phyloP scores from a whole-genome alignment of 106 monocot genomes.

The Dendrobium catenatum region DNA sequence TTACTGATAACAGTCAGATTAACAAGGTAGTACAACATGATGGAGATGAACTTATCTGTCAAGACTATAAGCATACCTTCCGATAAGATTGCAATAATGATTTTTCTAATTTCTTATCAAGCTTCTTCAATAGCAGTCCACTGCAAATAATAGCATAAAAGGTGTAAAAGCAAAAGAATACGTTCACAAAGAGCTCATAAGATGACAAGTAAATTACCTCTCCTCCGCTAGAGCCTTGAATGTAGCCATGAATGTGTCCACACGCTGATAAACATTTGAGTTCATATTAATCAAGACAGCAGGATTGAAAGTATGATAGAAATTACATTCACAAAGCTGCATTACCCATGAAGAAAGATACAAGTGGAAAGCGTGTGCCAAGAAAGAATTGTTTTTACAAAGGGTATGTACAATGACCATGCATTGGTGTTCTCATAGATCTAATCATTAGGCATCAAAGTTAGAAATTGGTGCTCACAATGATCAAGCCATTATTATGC shows the following conservation, averaged over 20 bases:
- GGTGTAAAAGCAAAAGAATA: background rate
- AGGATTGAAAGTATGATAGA: background rate
- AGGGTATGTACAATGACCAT: background rate
- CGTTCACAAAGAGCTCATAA: background rate
- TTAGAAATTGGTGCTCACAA: background rate
- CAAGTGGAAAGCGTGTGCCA: background rate
- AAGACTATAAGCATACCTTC: slow-evolving; percentile 42
- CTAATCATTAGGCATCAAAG: background rate
- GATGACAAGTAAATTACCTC: slow-evolving; percentile 33
- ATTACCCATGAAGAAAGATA: background rate
- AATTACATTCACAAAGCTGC: background rate
- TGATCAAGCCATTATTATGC: background rate
- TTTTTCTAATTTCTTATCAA: slow-evolving; percentile 90
- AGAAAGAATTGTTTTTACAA: background rate
- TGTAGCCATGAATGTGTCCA: slow-evolving; percentile 60
- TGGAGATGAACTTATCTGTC: background rate
- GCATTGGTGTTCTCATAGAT: background rate
- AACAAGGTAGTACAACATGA: background rate
- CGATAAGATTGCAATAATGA: slow-evolving; percentile 78
- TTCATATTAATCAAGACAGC: background rate
- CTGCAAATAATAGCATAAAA: slow-evolving; percentile 27
- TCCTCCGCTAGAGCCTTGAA: slow-evolving; percentile 58
- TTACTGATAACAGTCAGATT: background rate
- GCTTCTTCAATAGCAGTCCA: slow-evolving; percentile 74
- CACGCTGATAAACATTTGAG: slow-evolving; percentile 39